Evolutionary conservation across 2,329 filamentous ascomycete genomes (phyloP).

Genomic region (Pseudopyricularia cyperi): DNA sequence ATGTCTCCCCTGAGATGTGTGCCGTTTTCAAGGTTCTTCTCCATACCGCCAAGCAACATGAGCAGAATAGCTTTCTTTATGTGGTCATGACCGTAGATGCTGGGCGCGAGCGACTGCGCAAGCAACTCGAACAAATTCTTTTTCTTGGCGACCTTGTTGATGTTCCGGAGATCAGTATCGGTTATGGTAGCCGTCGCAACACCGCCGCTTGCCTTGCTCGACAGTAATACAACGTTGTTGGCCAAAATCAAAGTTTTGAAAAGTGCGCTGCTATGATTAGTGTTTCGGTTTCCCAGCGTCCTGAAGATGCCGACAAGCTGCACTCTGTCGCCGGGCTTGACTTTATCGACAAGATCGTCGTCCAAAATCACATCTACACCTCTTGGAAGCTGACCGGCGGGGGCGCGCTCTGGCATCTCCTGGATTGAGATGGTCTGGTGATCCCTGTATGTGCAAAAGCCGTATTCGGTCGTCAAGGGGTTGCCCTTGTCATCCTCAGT

Average conservation of each 20-base stretch:
- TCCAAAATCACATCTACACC: slow-evolving; percentile 95
- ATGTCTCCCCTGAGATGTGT: slow-evolving; percentile 97
- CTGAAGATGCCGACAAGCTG: slow-evolving; percentile 95
- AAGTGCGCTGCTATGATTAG: slow-evolving; percentile 75
- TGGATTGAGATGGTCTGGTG: slow-evolving; percentile 98
- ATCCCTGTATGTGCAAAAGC: slow-evolving; percentile 88
- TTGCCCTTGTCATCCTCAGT: slow-evolving; percentile 90
- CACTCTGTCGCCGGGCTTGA: slow-evolving; percentile 91
- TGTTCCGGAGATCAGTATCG: slow-evolving; percentile 94
- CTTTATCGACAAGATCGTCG: slow-evolving; percentile 86
- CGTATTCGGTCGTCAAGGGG: slow-evolving; percentile 86
- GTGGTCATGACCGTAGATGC: slow-evolving; percentile 92
- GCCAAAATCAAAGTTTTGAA: slow-evolving; percentile 92
- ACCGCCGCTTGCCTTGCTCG: slow-evolving; percentile 90
- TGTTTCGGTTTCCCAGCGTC: slow-evolving; percentile 88
- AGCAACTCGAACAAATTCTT: slow-evolving; percentile 86
- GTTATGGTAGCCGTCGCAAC: slow-evolving; percentile 87
- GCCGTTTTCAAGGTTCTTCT: slow-evolving; percentile 97
- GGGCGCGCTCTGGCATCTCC: slow-evolving; percentile 96
- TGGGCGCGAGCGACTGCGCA: slow-evolving; percentile 87
- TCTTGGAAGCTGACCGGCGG: slow-evolving; percentile 85
- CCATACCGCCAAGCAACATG: slow-evolving; percentile 89
- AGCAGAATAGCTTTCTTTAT: slow-evolving; percentile 96
- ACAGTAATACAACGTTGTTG: slow-evolving; percentile 89
- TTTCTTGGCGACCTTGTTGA: slow-evolving; percentile 94